These are phyloP conservation scores for Candida anutae DNA, from an alignment of 1,139 yeast genomes.

Conservation along the genomic window DNA sequence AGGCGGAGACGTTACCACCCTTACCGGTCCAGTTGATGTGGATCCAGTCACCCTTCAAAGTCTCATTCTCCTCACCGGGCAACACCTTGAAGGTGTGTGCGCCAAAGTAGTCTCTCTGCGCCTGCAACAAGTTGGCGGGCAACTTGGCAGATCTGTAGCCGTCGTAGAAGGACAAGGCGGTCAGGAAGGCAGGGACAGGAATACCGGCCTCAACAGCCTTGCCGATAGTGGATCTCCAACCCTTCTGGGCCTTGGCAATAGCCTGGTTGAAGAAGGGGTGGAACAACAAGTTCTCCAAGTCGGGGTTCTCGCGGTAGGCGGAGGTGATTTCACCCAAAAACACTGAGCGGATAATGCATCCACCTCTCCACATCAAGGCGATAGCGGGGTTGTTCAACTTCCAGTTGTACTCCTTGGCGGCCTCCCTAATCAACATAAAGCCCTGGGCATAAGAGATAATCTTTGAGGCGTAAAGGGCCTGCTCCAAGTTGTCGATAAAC, in stretches of 20 bases:
- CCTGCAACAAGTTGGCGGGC: conserved; percentile 98
- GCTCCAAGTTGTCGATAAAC: conserved; percentile 91
- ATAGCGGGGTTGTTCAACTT: conserved; percentile 95
- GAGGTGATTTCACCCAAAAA: conserved; percentile 95
- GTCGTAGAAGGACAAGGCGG: conserved; percentile 96
- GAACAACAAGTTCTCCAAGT: conserved; percentile 91
- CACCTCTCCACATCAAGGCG: conserved; percentile 99
- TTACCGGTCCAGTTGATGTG: conserved; percentile 99
- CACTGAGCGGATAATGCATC: conserved; percentile 98
- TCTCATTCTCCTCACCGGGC: conserved; percentile 73
- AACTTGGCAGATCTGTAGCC: conserved; percentile 94
- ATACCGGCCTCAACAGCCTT: conserved; percentile 79
- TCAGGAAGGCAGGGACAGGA: conserved; percentile 96
- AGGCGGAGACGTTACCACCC: conserved; percentile 96
- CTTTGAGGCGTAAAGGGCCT: conserved; percentile 97
- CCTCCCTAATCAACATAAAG: conserved; percentile 98
- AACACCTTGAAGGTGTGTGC: conserved; percentile 97
- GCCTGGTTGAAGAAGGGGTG: conserved; percentile 92
- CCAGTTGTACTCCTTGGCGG: conserved; percentile 96
- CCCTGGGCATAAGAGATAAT: conserved; percentile 98
- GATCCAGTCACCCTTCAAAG: conserved; percentile 76
- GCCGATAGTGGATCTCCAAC: conserved; percentile 88
- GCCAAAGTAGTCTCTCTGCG: conserved; percentile 99
- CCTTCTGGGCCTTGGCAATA: conserved; percentile 84
- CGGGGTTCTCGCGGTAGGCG: conserved; percentile 91